Evolutionary conservation across 225 moss, liverwort and hornwort genomes (phyloP).

Genomic region (Sphagnum tenellum): DNA sequence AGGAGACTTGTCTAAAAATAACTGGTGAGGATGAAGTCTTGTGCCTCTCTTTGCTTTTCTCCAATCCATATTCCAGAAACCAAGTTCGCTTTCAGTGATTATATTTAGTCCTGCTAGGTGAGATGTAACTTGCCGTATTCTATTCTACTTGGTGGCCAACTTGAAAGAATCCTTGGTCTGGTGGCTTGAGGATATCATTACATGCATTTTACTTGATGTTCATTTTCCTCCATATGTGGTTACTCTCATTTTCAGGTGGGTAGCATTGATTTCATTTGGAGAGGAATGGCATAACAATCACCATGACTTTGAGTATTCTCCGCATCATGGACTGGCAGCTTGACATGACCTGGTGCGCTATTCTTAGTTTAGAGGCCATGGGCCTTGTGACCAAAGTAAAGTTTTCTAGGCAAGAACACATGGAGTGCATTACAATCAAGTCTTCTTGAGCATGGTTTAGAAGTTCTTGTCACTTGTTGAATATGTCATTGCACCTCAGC

Average conservation of each 20-base stretch:
- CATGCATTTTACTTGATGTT: too few species aligned
- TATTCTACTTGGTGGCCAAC: too few species aligned
- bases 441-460: too few species aligned
- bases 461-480: too few species aligned
- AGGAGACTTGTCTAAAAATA: slow-evolving; percentile 85
- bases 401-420: slow-evolving; percentile 70
- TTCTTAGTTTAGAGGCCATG: slow-evolving; percentile 54
- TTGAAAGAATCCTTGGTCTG: too few species aligned
- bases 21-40: slow-evolving; percentile 47
- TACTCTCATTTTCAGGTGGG: slow-evolving; percentile 54
- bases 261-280: slow-evolving; percentile 88
- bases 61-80: too few species aligned
- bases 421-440: slow-evolving; percentile 10
- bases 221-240: too few species aligned
- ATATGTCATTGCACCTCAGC: too few species aligned
- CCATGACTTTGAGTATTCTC: slow-evolving; percentile 94
- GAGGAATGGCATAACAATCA: slow-evolving; percentile 99
- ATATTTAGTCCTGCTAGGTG: too few species aligned
- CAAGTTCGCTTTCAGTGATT: not conserved
- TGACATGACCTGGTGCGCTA: slow-evolving; percentile 87
- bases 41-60: too few species aligned
- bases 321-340: slow-evolving; percentile 92
- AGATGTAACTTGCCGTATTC: too few species aligned
- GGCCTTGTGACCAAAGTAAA: slow-evolving; percentile 93
- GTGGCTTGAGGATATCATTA: too few species aligned